Percentiles rank a stretch among this genome's conserved stretches.
phyloP scores from a whole-genome alignment of 2,329 filamentous ascomycete species.

The Fusarium setosum region DNA sequence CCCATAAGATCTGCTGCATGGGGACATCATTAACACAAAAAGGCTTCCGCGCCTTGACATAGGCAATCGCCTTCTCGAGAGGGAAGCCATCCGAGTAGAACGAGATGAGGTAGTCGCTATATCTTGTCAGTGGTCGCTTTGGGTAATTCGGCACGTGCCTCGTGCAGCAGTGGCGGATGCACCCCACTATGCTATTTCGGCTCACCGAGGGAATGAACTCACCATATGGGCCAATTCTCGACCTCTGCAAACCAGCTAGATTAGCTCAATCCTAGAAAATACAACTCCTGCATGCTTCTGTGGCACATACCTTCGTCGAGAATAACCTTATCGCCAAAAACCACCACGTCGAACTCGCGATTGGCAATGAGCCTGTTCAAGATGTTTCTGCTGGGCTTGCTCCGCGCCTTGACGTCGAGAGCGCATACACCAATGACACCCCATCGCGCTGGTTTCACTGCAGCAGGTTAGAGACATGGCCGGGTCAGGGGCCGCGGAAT shows the following conservation, averaged over 20 bases:
- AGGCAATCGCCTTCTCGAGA: conserved; percentile 95
- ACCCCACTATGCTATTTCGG: conserved; percentile 48
- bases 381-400: conserved; percentile 97
- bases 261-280: conserved; percentile 22
- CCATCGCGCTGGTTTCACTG: conserved; percentile 67
- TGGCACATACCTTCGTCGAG: conserved; percentile 79
- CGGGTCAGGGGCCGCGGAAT: neutral
- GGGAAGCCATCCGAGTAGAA: conserved; percentile 99
- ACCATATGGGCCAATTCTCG: conserved; percentile 95
- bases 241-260: conserved; percentile 65
- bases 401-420: conserved; percentile 93
- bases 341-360: conserved; percentile 93
- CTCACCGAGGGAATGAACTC: conserved; percentile 52
- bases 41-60: conserved; percentile 90
- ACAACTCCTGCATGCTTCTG: neutral
- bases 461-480: conserved; percentile 42
- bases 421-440: conserved; percentile 92
- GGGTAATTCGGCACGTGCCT: conserved; percentile 41
- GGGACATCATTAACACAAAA: conserved; percentile 98
- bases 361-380: conserved; percentile 91
- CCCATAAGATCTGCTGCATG: conserved; percentile 98
- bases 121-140: conserved; percentile 33
- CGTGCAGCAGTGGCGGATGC: conserved; percentile 35
- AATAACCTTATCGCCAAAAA: conserved; percentile 99
- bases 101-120: conserved; percentile 91